Evolutionary conservation across 2,329 filamentous ascomycete species (phyloP), one percentile per base, ranked within the genome.

Genomic region (Pyricularia pennisetigena): DNA sequence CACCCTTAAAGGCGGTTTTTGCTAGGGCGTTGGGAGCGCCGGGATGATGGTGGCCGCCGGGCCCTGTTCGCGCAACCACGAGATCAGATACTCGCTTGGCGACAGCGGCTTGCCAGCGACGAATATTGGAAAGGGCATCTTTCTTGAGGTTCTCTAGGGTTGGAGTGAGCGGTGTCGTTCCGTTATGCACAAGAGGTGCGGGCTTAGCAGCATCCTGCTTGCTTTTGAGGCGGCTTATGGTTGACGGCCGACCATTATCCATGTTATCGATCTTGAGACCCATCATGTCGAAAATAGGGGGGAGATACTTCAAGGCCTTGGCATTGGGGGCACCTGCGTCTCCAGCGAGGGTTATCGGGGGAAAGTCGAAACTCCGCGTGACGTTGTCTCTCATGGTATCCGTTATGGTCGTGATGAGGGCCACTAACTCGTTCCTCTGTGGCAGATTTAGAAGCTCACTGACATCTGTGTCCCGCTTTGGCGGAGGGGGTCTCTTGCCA

Each of bases 51-150:
- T 28, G 32, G 26, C 10, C 3, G 24, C 64, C 64, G 28, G 35
- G 20, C 16, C 23, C 32, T 9, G n/a, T 26, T 4, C 32, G 64
- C 29, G 64, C 32, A 57, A 49, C 28, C 35, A 49, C 64, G 30
- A 93, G 83, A 49, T 95, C 90, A 23, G 88, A 86, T 28, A 97
- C 81, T 16, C 93, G 86, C 68, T 86, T 83, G 59, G 92, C 80
- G 10, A 97, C 86, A 14, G 82, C 82, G 6, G 87, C 83, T 73
- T 92, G 86, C 94, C 94, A 98, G 71, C 92, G 90, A 69, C 90
- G 88, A 75, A 94, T 97, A 75, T 90, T 88, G 7, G 83, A 79
- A 5, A 96, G 76, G 1, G 88, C 85, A 68, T 90, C 88, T 70
- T 85, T 87, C 79, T 88, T 93, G 73, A 93, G 78, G 72, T 92